Base-by-base conservation (phyloP, 192 early-diverging fungal genomes). In the Coemansia sp. region DNA sequence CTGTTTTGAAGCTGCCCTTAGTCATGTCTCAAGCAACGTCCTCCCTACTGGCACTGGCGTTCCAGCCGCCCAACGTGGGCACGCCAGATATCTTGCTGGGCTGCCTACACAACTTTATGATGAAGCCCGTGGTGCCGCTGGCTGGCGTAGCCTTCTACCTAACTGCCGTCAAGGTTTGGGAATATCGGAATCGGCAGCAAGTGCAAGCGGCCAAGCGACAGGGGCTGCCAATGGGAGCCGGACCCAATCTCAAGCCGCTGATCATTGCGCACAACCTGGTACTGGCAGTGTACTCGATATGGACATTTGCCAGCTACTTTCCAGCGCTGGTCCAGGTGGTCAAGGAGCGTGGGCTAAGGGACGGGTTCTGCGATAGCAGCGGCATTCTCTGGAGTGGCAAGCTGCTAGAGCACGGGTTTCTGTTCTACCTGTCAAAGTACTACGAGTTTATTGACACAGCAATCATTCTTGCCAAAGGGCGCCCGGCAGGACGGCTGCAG, bases 381-480 rank as follows among this genome's bases (percentile, higher is more conserved):
- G 38, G 67, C 40, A 75, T 64, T 30, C 76, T 92, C 40, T 89
- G 89, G 85, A 80, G 82, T 45, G 65, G 73, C 50, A 73, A 78
- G 47, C 83, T 92, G 37, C 84, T 81, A 31, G 86, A 86, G 71
- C 90, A 87, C 77, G 85, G 87, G 12, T 92, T 87, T 38, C 61
- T 90, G 52, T 93, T 93, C 73, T 93, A 93, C 72, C 84, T 93
- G 32, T 89, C 87, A 56, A 91, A 91, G 73, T 89, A 84, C 70
- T 93, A 92, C 72, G 92, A 93, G 75, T 81, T 93, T 51, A 72
- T 93, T 48, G 92, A 93, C 66, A 93, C 92, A 23, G 81, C 83
- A 39, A 92, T 93, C 64, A 88, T 93, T 42, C 77, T 93, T 31
- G 40, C 86, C 40, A 92, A 93, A 74, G 89, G 89, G 41, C 66